Percentiles rank a stretch among this genome's conserved stretches.
These are phyloP conservation scores for Aspergillus brunneoviolaceus DNA, from an alignment of 2,329 filamentous ascomycete species.

Conservation along the genomic window DNA sequence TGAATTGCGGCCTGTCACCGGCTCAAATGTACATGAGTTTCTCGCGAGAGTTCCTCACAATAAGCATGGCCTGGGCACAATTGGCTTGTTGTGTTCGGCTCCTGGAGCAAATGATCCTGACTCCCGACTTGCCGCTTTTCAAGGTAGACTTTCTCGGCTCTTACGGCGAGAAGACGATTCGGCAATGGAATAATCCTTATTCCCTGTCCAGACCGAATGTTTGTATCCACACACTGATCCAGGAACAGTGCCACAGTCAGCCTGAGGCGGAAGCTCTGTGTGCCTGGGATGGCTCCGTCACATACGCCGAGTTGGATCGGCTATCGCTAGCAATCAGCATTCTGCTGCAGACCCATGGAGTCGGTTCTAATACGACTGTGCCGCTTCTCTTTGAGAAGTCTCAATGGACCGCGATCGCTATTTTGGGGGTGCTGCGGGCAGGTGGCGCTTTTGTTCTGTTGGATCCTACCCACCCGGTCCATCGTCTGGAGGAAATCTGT, in stretches of 20 bases:
- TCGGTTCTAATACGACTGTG: neutral
- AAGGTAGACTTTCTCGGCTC: too few relatives aligned
- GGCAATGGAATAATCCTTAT: too few relatives aligned
- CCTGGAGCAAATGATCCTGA: too few relatives aligned
- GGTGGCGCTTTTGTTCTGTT: neutral
- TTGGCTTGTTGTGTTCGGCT: too few relatives aligned
- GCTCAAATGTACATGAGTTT: too few relatives aligned
- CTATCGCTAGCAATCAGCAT: neutral
- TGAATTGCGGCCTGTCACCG: too few relatives aligned
- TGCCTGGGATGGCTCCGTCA: neutral
- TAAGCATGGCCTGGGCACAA: too few relatives aligned
- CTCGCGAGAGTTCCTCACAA: too few relatives aligned
- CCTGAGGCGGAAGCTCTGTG: neutral
- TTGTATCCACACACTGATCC: neutral
- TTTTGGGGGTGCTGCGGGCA: neutral
- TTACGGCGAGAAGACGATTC: too few relatives aligned
- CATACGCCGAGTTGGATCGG: neutral
- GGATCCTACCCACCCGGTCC: neutral
- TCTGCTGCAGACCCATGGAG: neutral
- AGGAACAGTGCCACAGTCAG: neutral
- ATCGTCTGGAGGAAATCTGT: neutral
- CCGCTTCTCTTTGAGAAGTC: slow-evolving; percentile 1
- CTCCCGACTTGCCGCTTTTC: too few relatives aligned
- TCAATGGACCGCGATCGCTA: neutral
- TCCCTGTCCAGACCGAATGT: too few relatives aligned